Conservation (phyloP, 2,329 filamentous ascomycete genomes). For the Sphaerulina vaccinii region DNA sequence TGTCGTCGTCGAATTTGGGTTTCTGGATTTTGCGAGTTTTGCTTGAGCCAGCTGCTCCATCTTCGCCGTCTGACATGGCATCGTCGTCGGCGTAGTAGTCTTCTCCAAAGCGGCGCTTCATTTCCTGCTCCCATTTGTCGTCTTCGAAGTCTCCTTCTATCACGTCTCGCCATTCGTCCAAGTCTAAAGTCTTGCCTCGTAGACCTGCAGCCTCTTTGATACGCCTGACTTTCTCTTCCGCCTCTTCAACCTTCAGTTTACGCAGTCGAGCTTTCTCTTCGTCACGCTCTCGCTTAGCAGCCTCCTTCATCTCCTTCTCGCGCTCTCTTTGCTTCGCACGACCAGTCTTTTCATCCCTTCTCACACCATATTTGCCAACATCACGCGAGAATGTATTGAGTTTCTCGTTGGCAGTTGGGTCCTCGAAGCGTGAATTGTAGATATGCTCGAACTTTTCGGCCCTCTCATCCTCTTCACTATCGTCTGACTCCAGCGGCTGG, state of each 20-base stretch:
- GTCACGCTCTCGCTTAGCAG: slow-evolving; percentile 70
- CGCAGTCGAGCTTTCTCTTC: slow-evolving; percentile 80
- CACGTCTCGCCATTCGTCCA: slow-evolving; percentile 81
- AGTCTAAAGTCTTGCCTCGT: slow-evolving; percentile 61
- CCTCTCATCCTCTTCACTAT: slow-evolving; percentile 69
- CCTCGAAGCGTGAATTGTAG: slow-evolving; percentile 95
- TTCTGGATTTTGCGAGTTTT: slow-evolving; percentile 70
- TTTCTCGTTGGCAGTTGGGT: slow-evolving; percentile 86
- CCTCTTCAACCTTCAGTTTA: slow-evolving; percentile 86
- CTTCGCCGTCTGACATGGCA: slow-evolving; percentile 43
- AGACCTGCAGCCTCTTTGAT: slow-evolving; percentile 88
- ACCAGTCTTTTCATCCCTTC: slow-evolving; percentile 80
- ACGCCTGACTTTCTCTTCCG: slow-evolving; percentile 79
- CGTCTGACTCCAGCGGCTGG: slow-evolving; percentile 87
- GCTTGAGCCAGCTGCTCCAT: slow-evolving; percentile 32
- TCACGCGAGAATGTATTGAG: slow-evolving; percentile 88
- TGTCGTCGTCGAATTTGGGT: slow-evolving; percentile 93
- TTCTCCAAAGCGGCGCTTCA: slow-evolving; percentile 84
- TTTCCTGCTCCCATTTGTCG: slow-evolving; percentile 84
- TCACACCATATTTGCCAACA: slow-evolving; percentile 76
- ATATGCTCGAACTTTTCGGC: slow-evolving; percentile 89
- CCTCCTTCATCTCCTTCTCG: slow-evolving; percentile 74
- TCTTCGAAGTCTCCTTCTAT: slow-evolving; percentile 88
- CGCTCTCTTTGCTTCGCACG: slow-evolving; percentile 76
- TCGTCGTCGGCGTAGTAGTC: slow-evolving; percentile 79